phyloP scores from a whole-genome alignment of 148 eudicot species.

The Vaccinium corymbosum region DNA sequence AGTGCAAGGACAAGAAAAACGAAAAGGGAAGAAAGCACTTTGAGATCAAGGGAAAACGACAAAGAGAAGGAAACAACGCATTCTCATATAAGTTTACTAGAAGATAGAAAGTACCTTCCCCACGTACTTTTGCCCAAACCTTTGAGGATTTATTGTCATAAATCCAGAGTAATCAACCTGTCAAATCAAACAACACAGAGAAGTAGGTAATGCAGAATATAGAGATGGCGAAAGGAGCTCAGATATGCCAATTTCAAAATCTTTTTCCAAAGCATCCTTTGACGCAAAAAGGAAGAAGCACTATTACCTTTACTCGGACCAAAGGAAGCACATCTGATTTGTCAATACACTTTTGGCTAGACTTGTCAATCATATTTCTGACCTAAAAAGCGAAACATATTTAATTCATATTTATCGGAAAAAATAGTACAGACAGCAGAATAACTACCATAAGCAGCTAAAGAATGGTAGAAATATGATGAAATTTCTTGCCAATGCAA shows the following conservation, averaged over 20 bases:
- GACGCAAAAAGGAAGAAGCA: not conserved
- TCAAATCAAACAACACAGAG: constrained; percentile 19
- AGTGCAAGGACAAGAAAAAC: not conserved
- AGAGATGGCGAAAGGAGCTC: not conserved
- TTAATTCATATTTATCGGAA: constrained; percentile 10
- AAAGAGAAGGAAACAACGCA: not conserved
- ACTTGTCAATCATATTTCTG: constrained; percentile 71
- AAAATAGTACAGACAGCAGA: constrained; percentile 7
- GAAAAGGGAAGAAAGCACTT: not conserved
- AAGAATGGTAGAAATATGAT: not conserved
- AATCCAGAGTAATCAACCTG: constrained; percentile 98
- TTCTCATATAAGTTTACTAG: not conserved
- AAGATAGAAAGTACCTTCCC: constrained; percentile 63
- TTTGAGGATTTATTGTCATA: constrained; percentile 98
- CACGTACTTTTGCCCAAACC: constrained; percentile 97
- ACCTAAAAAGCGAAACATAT: constrained; percentile 49
- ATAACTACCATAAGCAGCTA: not conserved
- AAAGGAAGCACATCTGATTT: constrained; percentile 73
- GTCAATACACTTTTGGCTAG: constrained; percentile 43
- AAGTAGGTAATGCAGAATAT: not conserved
- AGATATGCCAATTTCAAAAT: constrained; percentile 1
- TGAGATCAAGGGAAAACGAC: not conserved
- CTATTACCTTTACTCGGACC: constrained; percentile 78
- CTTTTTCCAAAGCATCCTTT: not conserved
- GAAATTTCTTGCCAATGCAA: constrained; percentile 1